Base-by-base conservation (phyloP, 2,329 filamentous ascomycete genomes). In the Aureobasidium sp. region DNA sequence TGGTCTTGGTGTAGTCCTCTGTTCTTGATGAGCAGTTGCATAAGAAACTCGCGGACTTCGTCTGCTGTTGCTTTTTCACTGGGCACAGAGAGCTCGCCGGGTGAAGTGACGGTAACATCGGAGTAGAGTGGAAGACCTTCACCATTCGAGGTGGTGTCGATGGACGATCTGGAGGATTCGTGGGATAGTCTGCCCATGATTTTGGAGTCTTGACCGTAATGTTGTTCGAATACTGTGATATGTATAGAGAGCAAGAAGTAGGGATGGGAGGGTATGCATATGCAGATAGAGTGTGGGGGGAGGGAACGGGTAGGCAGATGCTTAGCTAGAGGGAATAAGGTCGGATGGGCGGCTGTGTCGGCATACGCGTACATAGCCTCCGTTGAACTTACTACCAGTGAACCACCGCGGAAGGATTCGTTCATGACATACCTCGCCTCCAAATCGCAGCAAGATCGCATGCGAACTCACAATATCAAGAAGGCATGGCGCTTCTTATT, bases 41-140 rank as follows among this genome's bases (percentile, higher is more conserved):
- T 34, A 2, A 67, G 34, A 49, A 58, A 66, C 1, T 62, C 62
- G 44, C 64, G 65, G 13, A 67, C 62, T 48, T 65, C 58, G 13
- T 64, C 60, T 16, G 65, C 61, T 9, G 45, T 62, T 30, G 64
- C 65, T 25, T 44, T 63, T 11, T 44, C 42, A 3, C 49, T 36
- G 1, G 65, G 65, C 2, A 37, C 42, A 15, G 13, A 21, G 15
- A 50, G 49, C 7, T 53, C 39, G 8, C 7, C 10, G 3, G 36
- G 27, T 3, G 27, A 30, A 3, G 29, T 13, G 11, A 34, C 29
- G 11, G 32, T 29, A 21, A 48, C 21, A 7, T 61, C 58, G 0
- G 45, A 32, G 47, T 61, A 61, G 9, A 61, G 58, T 0, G 58
- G 58, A 0, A 61, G 58, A 16, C 27, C 25, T n/a, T 61, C 58